Evolutionary conservation across 352 stramenopile species (phyloP), one percentile per base, ranked within the genome.

Genomic region (Plasmopara muralis): DNA sequence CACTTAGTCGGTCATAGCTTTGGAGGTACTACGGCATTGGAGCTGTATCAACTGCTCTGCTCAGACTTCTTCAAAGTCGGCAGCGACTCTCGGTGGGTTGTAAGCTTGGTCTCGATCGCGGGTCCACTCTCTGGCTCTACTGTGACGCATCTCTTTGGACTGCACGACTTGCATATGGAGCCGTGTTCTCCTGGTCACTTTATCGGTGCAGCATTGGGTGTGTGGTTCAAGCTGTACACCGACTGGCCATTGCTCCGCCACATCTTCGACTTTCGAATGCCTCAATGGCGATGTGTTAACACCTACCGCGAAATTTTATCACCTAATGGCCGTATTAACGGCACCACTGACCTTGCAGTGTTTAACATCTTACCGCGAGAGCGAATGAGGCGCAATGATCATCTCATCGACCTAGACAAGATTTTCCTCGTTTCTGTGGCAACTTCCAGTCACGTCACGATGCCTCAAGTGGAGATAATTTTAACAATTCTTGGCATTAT

Each of bases 1-100:
- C 77, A 90, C 38, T 58, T 90, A 10, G 45, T 88, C 4, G 77
- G 77, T n/a, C 80, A 90, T 56, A 87, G 77, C 50, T 74, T 83
- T 28, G 77, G 79, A 38, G 64, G 62, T 9, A 85, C 75, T 16
- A 86, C 77, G 4, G 77, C 77, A 25, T 62, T 90, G 28, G 77
- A 89, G 49, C 50, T 90, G 31, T 86, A 90, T 46, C 79, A 89
- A 63, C 42, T 87, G 37, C 31, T 89, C 5, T 82, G 71, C 37
- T 46, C 41, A 6, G 72, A 85, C 62, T 74, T 66, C 44, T 89
- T 89, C 38, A 38, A 47, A 7, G 63, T 85, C n/a, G 75, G 77
- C 8, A 83, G 58, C 20, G 60, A 70, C 47, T 48, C 74, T 44
- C 65, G 53, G 30, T 87, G 75, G 78, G 71, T 89, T 0, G 52